These are phyloP conservation scores for Lotmaria passim DNA, from an alignment of 208 protist species.

Conservation along the genomic window DNA sequence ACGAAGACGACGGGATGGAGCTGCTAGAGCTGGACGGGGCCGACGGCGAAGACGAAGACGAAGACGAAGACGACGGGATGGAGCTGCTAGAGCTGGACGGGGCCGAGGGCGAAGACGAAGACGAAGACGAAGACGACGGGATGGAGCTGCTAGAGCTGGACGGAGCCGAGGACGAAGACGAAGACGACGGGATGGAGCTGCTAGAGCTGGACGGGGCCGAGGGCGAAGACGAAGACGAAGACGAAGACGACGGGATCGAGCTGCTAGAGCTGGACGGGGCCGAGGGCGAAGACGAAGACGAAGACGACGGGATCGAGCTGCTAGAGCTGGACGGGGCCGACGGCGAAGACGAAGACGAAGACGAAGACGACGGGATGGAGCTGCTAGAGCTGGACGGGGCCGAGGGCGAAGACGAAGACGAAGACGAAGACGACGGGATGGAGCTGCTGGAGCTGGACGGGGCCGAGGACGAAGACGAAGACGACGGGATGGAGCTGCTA, in stretches of 20 bases:
- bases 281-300: too few species aligned
- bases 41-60: too few species aligned
- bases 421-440: background rate
- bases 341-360: too few species aligned
- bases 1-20: constrained; percentile 8
- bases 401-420: constrained; percentile 7
- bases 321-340: too few species aligned
- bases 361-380: too few species aligned
- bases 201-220: background rate
- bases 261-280: constrained; percentile 10
- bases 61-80: too few species aligned
- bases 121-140: too few species aligned
- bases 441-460: background rate
- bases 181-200: background rate
- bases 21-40: constrained; percentile 10
- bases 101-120: too few species aligned
- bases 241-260: too few species aligned
- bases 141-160: too few species aligned
- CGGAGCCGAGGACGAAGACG: background rate
- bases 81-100: too few species aligned
- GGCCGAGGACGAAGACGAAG: background rate
- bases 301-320: too few species aligned
- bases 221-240: constrained; percentile 8
- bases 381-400: background rate
- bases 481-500: constrained; percentile 6